phyloP scores from a whole-genome alignment of 768 basidiomycete species.

The Mycena albidolilacea region DNA sequence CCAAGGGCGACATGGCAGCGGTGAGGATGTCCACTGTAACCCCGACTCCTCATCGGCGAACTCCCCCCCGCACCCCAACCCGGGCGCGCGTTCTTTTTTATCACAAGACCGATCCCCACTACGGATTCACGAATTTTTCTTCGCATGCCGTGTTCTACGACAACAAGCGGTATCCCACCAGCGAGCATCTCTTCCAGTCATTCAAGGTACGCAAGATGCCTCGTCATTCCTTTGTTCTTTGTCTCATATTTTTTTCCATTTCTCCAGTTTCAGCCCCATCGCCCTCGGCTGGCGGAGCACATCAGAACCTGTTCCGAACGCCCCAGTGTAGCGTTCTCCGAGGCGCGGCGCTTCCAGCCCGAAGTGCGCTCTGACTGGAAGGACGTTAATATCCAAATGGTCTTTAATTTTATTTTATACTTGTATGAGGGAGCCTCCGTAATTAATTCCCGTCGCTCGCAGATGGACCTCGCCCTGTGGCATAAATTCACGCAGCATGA shows the following conservation, averaged over 20 bases:
- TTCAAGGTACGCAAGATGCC: constrained; percentile 67
- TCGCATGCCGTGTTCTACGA: constrained; percentile 73
- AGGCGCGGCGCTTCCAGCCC: constrained; percentile 75
- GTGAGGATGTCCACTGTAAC: constrained; percentile 33
- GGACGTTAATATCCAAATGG: constrained; percentile 76
- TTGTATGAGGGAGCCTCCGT: not conserved
- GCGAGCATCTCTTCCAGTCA: constrained; percentile 85
- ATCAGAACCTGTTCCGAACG: constrained; percentile 75
- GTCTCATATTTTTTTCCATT: not conserved
- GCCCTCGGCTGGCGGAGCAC: constrained; percentile 77
- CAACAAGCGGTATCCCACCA: constrained; percentile 78
- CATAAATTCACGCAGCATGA: constrained; percentile 82
- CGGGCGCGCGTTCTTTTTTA: constrained; percentile 70
- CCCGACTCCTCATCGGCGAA: constrained; percentile 39
- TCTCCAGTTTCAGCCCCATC: constrained; percentile 69
- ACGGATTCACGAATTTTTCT: constrained; percentile 84
- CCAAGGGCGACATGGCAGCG: constrained; percentile 21
- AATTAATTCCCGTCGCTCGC: constrained; percentile 8
- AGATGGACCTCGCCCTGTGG: constrained; percentile 79
- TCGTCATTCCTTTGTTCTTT: not conserved
- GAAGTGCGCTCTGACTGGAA: constrained; percentile 79
- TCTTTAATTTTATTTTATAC: constrained; percentile 41
- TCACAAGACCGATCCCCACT: constrained; percentile 73
- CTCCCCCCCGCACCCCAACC: constrained; percentile 44
- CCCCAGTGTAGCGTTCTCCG: constrained; percentile 76